Base-by-base conservation (phyloP, 148 eudicot species). In the Arctostaphylos glauca region DNA sequence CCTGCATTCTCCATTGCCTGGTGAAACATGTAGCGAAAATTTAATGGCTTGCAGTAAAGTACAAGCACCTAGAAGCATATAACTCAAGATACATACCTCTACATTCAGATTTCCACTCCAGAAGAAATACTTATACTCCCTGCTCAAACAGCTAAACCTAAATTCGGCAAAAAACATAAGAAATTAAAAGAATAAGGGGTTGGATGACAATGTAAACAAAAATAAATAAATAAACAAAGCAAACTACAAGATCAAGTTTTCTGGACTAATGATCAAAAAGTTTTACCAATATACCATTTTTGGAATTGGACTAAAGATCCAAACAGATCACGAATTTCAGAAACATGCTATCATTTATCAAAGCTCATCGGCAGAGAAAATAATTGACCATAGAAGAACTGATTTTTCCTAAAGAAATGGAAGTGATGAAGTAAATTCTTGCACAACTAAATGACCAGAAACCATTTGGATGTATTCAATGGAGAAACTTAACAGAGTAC, bases 81-180 rank as follows among this genome's bases (percentile, higher is more conserved):
- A 60, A 3, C n/a, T 43, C 16, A 71, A 74, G 56, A 80, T 66
- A 13, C 86, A 71, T 89, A 94, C 99, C 84, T 59, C 74, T 83
- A 91, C 58, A 75, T 96, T 83, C 79, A 96, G 90, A 85, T 93
- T 88, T 81, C 88, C 94, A 58, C 90, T 87, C 99, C 99, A 94
- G 81, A 96, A 94, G 80, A 94, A 94, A 86, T 96, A 96, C 82
- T 91, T 93, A 86, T 96, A 96, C 77, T 89, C 92, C 88, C 99
- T 93, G 88, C 94, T 87, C 88, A 90, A 84, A 88, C 99, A 96
- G 80, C 93, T 89, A 88, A 96, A 96, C 88, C 99, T 96, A 93
- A 85, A 62, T 44, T 50, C 14, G 14, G 18, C 43, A 8, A 41
- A 31, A 62, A 9, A 54, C 38, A 62, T 66, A 25, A 25, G 71